Evolutionary conservation across 2,329 filamentous ascomycete species (phyloP).

Genomic region (Colletotrichum sp.): DNA sequence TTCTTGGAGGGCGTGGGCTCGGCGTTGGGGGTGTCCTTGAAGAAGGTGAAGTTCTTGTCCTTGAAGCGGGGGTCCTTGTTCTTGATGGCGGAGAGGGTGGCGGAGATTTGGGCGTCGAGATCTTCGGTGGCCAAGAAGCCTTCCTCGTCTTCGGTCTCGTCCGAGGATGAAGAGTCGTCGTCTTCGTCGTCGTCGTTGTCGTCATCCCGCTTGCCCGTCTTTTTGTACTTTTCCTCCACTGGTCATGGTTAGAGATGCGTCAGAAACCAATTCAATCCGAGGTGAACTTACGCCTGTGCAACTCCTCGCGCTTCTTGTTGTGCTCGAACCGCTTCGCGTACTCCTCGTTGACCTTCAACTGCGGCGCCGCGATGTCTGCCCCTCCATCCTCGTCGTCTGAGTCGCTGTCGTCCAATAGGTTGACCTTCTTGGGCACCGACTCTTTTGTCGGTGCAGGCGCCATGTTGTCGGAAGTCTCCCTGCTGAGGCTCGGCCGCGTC

Average conservation of each 20-base stretch:
- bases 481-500: neutral
- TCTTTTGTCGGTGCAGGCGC: conserved; percentile 2
- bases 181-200: conserved; percentile 54
- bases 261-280: neutral
- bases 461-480: neutral
- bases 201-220: conserved; percentile 49
- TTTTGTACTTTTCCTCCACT: conserved; percentile 88
- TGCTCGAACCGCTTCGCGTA: conserved; percentile 91
- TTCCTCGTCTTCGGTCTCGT: conserved; percentile 89
- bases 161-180: conserved; percentile 70
- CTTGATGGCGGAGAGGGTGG: conserved; percentile 84
- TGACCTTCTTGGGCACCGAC: conserved; percentile 44
- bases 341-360: conserved; percentile 86
- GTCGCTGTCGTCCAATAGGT: conserved; percentile 61
- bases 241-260: neutral
- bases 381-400: conserved; percentile 51
- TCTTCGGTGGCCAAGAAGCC: conserved; percentile 85
- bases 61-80: conserved; percentile 92
- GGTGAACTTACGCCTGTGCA: conserved; percentile 64
- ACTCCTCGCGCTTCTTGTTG: conserved; percentile 96
- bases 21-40: conserved; percentile 55
- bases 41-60: conserved; percentile 78
- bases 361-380: conserved; percentile 35
- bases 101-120: conserved; percentile 85
- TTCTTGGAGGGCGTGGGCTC: conserved; percentile 48